Evolutionary conservation across 805 yeast genomes (phyloP), one percentile per base, ranked within the genome.

Genomic region (Saccharomycodes ludwigii): DNA sequence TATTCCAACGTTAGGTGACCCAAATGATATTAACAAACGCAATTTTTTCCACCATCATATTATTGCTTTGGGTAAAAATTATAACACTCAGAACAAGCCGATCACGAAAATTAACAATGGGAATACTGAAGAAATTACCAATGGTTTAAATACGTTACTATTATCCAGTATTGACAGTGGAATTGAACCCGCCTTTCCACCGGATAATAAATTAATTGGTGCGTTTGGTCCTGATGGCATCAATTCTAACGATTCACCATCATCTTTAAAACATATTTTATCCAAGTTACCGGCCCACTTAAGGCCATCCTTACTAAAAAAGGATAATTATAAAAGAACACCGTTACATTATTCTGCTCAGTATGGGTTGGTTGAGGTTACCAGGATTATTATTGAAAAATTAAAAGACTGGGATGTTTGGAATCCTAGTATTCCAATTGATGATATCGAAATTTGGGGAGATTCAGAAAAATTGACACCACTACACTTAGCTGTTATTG

Each of bases 311-410:
- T 59, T 86, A 15, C 56, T 76, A 29, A 76, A 78, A 31, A 70
- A 68, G 27, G 97, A 86, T 51, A 74, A 70, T 36, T 81, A 83
- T 48, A 65, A 65, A 39, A 67, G 95, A 38, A 80, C 95, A 0
- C 94, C 96, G 0, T 59, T 88, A 34, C 96, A 88, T 56, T 86
- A 86, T 52, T 76, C 94, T 13, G 76, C 91, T 3, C 91, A 83
- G 44, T 84, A 75, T 51, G 96, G 96, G 0, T 61, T 86, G 34
- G 71, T 68, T 35, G 71, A 69, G 31, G 72, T 77, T 22, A 64
- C 83, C 3, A 58, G 59, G 10, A 61, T 73, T 17, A 62, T 86
- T 20, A 58, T 85, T 11, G 63, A 63, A 22, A 67, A 64, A 42
- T 50, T 81, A 36, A 56, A 60, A 35, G 55, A 66, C 26, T 80